Evolutionary conservation across 108 stramenopile species (phyloP), one percentile per base, ranked within the genome.

Genomic region (Fistulifera pelliculosa): DNA sequence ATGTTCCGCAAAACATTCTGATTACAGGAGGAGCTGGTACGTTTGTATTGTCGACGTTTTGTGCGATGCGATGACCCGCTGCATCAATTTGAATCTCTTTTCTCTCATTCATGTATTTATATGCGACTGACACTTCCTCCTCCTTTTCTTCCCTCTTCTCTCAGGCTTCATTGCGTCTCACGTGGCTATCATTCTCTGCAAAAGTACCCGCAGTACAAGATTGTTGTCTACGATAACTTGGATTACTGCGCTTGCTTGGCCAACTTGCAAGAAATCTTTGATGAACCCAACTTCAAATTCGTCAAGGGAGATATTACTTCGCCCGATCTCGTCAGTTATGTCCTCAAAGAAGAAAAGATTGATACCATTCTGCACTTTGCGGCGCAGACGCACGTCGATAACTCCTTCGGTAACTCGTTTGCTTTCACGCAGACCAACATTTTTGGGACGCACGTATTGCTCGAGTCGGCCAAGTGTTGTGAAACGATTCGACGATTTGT

Each of bases 281-380:
- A 78, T 31, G 69, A 83, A 56, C 83, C 87, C 26, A 96, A 96
- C 72, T 98, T 94, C 77, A 96, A 95, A 76, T 98, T 96, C 69
- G 89, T 96, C 60, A 96, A 96, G 74, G 98, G 98, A 22, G 92
- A 96, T 65, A 98, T 99, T 64, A 64, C 72, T 57, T 88, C 89
- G 7, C 75, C 91, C 17, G 96, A 99, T 63, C 78, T 99, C 26
- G 96, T 98, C 22, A 83, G 61, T 49, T 96, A 94, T 63, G 94
- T 98, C 35, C 62, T 99, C 54, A 66, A 65, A 47, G 87, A 90
- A 41, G 88, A 98, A 48, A 66, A 94, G 49, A 95, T 99, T 54
- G 98, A 99, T 55, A 97, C 96, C 45, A 87, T 98, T 61, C 79
- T 99, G 71, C 98, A 99, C 76, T 98, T 99, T 64, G 97, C 98